Evolutionary conservation across 805 yeast species (phyloP), one percentile per base, ranked within the genome.

Genomic region (Tetrapisispora phaffii): DNA sequence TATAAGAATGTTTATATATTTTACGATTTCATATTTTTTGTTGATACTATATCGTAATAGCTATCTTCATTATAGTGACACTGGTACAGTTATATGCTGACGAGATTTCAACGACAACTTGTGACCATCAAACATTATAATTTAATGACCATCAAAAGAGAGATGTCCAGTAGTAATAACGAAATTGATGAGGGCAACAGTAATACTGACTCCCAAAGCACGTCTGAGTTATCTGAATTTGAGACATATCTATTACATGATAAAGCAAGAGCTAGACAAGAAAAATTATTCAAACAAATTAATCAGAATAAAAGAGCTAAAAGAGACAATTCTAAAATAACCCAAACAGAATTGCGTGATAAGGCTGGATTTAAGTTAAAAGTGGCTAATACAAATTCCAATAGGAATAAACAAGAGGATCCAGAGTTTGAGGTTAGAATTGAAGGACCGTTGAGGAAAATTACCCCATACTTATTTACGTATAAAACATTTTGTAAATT

Each of bases 401-500:
- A 67, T 5, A 66, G 76, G 35, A 63, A 64, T 40, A 79, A 77
- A 50, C 82, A 79, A 53, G 79, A 73, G 45, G 71, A 76, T 1
- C 79, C 79, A 41, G 82, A 77, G 1, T 78, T 80, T 2, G 62
- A 72, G 23, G 82, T 81, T 54, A 52, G 57, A 0, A 65, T 81
- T 2, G 80, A 77, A 17, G 85, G 84, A 0, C 67, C 76, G 2
- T 66, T 85, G 42, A 67, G 97, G 39, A 69, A 82, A 49, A 85
- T 93, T 2, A 72, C 79, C 1, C 97, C 98, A 0, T 93, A 93
- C 60, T 84, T 73, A 57, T 90, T 77, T 69, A 88, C 95, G 0
- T 90, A 93, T 59, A 71, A 86, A 63, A 93, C 99, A 0, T 85
- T 81, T 58, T 89, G 97, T 64, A 93, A 93, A 63, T 67, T 74